Evolutionary conservation across 805 yeast species (phyloP).

Genomic region (Hanseniaspora valbyensis): DNA sequence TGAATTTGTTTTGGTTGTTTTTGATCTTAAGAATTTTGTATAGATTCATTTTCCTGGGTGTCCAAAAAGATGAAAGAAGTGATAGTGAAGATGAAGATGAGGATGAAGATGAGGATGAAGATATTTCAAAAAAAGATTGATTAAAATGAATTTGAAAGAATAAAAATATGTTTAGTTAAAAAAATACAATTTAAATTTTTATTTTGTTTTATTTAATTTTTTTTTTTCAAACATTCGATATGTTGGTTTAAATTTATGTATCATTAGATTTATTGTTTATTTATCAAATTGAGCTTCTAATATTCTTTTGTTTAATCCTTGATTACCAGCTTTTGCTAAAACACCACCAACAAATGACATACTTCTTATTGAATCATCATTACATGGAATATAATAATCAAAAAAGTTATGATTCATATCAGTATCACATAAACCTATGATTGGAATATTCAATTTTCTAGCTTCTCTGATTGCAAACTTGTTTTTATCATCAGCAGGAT

Average conservation of each 20-base stretch:
- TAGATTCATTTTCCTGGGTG: conserved; percentile 51
- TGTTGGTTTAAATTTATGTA: neutral
- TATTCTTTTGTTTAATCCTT: conserved; percentile 55
- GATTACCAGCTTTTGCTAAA: conserved; percentile 72
- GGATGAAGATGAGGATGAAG: conserved; percentile 25
- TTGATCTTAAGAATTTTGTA: conserved; percentile 67
- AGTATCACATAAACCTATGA: conserved; percentile 88
- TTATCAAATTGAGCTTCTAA: conserved; percentile 21
- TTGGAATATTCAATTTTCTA: conserved; percentile 69
- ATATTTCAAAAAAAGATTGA: neutral
- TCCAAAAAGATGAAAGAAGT: conserved; percentile 70
- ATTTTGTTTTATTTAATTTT: neutral
- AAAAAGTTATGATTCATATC: conserved; percentile 82
- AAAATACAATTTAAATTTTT: too few species aligned
- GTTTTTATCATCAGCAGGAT: conserved; percentile 65
- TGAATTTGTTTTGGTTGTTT: conserved; percentile 80
- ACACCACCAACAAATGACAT: conserved; percentile 72
- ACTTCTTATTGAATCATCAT: conserved; percentile 81
- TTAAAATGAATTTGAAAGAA: neutral
- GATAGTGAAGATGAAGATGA: conserved; percentile 61
- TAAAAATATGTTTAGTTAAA: neutral
- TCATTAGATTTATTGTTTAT: neutral
- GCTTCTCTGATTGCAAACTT: conserved; percentile 74
- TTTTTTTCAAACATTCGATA: neutral
- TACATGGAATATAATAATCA: conserved; percentile 92